Evolutionary conservation across 345 rosid species (phyloP).

Genomic region (Erodium maritimum): DNA sequence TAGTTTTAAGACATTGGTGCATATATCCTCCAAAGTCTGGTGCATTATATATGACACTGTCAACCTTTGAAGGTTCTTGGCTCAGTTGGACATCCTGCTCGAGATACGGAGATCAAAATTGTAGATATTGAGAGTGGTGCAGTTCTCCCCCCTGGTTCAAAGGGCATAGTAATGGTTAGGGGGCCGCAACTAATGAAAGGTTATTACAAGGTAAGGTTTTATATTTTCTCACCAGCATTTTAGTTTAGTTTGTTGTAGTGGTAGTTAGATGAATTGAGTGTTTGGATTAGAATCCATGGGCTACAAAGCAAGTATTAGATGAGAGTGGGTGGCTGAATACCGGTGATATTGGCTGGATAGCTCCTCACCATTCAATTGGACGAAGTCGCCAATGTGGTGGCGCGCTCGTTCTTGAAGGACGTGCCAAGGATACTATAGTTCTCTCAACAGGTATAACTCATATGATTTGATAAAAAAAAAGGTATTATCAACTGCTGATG

Average conservation of each 20-base stretch:
- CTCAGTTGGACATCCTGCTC: slow-evolving; percentile 75
- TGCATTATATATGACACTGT: slow-evolving; percentile 14
- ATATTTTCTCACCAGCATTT: not conserved
- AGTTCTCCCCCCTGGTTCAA: slow-evolving; percentile 60
- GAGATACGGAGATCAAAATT: slow-evolving; percentile 66
- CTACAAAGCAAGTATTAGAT: slow-evolving; percentile 62
- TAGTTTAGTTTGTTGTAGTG: not conserved
- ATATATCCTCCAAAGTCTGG: too few relatives aligned
- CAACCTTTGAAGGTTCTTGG: slow-evolving; percentile 72
- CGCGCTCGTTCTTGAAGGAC: slow-evolving; percentile 81
- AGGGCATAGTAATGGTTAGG: slow-evolving; percentile 77
- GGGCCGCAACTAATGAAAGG: slow-evolving; percentile 92
- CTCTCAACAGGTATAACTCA: slow-evolving; percentile 75
- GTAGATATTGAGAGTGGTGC: slow-evolving; percentile 57
- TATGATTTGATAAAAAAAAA: too few relatives aligned
- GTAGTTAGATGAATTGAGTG: not conserved
- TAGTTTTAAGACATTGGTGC: not conserved
- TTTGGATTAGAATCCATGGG: slow-evolving; percentile 48
- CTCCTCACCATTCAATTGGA: slow-evolving; percentile 68
- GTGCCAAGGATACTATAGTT: slow-evolving; percentile 95
- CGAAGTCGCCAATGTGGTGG: slow-evolving; percentile 73
- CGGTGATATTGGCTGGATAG: slow-evolving; percentile 94
- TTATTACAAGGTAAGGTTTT: slow-evolving; percentile 74
- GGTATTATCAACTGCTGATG: too few relatives aligned
- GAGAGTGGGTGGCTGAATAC: slow-evolving; percentile 76